Evolutionary conservation across 768 basidiomycete genomes (phyloP).

Genomic region (Pisolithus marmoratus): DNA sequence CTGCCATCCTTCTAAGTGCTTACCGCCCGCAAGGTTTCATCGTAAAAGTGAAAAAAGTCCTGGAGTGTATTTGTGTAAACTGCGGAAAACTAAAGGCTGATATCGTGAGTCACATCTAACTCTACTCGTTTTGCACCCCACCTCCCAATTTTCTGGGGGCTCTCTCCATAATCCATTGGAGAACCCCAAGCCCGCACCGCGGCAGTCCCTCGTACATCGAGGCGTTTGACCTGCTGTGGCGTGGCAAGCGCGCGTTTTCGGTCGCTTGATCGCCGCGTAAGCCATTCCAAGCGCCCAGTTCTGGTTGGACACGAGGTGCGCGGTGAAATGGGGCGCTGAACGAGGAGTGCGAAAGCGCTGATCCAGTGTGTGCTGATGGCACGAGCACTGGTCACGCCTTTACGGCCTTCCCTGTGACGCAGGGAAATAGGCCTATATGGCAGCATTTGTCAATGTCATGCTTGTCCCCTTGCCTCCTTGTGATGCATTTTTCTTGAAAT

Average conservation of each 20-base stretch:
- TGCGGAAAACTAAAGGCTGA: constrained; percentile 98
- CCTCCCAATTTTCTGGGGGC: constrained; percentile 98
- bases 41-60: constrained; percentile 98
- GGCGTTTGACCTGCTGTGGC: constrained; percentile 78
- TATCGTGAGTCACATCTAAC: constrained; percentile 83
- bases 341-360: constrained; percentile 75
- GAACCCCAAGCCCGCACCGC: constrained; percentile 93
- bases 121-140: constrained; percentile 89
- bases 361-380: constrained; percentile 22
- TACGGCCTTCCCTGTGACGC: constrained; percentile 66
- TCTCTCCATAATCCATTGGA: constrained; percentile 83
- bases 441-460: constrained; percentile 56
- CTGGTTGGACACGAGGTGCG: constrained; percentile 84
- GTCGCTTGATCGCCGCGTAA: constrained; percentile 90
- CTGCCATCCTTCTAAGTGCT: not conserved
- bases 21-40: constrained; percentile 65
- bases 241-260: constrained; percentile 82
- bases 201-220: constrained; percentile 69
- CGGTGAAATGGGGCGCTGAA: constrained; percentile 98
- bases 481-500: constrained; percentile 32
- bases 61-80: constrained; percentile 98
- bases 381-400: constrained; percentile 14
- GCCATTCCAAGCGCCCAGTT: constrained; percentile 60
- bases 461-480: constrained; percentile 54
- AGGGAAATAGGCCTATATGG: constrained; percentile 47